A percentile compares a stretch with the other conserved stretches of the same genome.
These are phyloP conservation scores for Malania oleifera DNA, from an alignment of 164 flowering plant genomes.

Conservation along the genomic window DNA sequence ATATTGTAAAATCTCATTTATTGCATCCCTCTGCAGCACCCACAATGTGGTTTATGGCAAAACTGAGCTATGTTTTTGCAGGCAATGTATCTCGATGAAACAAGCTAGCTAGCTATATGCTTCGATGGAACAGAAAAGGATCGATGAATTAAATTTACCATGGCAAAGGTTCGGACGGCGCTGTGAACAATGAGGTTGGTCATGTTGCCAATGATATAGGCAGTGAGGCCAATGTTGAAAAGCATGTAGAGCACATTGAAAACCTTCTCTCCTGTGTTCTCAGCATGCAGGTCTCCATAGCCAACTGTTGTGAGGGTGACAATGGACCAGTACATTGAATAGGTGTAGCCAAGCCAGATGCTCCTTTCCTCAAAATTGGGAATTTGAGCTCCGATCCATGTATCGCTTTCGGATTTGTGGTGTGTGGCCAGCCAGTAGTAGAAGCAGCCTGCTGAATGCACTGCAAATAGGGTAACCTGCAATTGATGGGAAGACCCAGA, in stretches of 20 bases:
- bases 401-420: conserved; percentile 32
- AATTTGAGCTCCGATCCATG: conserved; percentile 69
- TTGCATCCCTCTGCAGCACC: conserved; percentile 57
- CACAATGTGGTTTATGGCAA: too few relatives aligned
- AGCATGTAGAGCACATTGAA: conserved; percentile 70
- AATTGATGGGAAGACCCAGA: not conserved
- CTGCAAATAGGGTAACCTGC: conserved; percentile 76
- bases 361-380: conserved; percentile 46
- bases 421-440: conserved; percentile 66
- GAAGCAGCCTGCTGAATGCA: conserved; percentile 79
- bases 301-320: conserved; percentile 83
- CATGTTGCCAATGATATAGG: conserved; percentile 85
- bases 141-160: too few relatives aligned
- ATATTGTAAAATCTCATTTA: conserved; percentile 53
- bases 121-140: too few relatives aligned
- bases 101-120: too few relatives aligned
- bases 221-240: conserved; percentile 83
- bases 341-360: conserved; percentile 70
- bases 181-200: conserved; percentile 79
- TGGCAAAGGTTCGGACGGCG: conserved; percentile 52
- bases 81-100: too few relatives aligned
- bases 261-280: conserved; percentile 68
- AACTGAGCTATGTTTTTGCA: too few relatives aligned
- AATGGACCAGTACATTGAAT: conserved; percentile 78
- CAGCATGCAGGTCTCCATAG: conserved; percentile 81